A percentile compares a stretch with the other conserved stretches of the same genome.
Conservation (phyloP, 2,329 filamentous ascomycete species). For the Cephalotrichum gorgonifer region DNA sequence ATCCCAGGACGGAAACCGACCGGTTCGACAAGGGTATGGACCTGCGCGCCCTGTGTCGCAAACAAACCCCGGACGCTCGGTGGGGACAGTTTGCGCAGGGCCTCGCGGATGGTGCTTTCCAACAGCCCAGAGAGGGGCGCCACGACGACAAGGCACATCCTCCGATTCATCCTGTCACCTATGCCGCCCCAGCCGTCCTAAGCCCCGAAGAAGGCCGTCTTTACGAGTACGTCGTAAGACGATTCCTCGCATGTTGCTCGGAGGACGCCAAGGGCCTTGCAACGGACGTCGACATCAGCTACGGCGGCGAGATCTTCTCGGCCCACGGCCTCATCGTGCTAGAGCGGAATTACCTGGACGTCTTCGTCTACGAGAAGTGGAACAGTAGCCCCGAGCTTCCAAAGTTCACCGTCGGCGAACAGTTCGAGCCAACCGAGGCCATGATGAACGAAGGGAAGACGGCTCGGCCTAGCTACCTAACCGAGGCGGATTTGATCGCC, state of each 20-base stretch:
- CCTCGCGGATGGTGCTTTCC: conserved; percentile 66
- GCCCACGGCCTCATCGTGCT: conserved; percentile 77
- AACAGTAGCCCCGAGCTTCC: conserved; percentile 77
- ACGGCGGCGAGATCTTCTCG: conserved; percentile 73
- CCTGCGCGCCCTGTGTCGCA: conserved; percentile 66
- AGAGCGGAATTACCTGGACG: conserved; percentile 85
- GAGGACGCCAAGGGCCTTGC: conserved; percentile 82
- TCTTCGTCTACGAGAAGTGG: conserved; percentile 96
- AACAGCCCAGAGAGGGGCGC: conserved; percentile 68
- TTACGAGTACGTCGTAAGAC: conserved; percentile 85
- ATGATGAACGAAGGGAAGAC: conserved; percentile 90
- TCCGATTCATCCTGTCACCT: conserved; percentile 92
- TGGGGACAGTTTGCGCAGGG: conserved; percentile 78
- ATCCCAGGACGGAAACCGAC: conserved; percentile 94
- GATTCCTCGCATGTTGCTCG: conserved; percentile 92
- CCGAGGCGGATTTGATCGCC: conserved; percentile 88
- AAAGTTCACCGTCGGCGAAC: conserved; percentile 66
- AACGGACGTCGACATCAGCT: conserved; percentile 75
- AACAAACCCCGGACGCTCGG: conserved; percentile 63
- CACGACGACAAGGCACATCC: conserved; percentile 97
- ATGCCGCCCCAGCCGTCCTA: conserved; percentile 55
- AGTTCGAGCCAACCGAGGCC: conserved; percentile 79
- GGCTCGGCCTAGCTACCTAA: conserved; percentile 71
- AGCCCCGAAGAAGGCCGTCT: conserved; percentile 62
- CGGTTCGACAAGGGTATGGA: conserved; percentile 89